These are phyloP conservation scores for Microdochium nivale DNA, from an alignment of 2,329 filamentous ascomycete genomes.

Conservation along the genomic window DNA sequence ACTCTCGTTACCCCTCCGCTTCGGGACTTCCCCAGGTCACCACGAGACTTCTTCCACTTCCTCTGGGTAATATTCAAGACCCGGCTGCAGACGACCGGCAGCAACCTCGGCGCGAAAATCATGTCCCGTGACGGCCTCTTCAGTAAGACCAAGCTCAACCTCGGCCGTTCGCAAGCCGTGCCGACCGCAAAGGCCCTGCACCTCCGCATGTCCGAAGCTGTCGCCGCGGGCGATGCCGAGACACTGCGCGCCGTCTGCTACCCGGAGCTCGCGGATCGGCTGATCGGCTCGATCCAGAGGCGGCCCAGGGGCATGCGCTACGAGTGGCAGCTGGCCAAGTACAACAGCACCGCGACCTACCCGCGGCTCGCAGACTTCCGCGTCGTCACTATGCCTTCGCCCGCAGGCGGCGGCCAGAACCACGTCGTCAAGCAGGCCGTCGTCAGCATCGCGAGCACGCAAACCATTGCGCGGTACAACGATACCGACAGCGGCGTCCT, in stretches of 20 bases:
- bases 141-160: constrained; percentile 32
- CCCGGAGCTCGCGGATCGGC: constrained; percentile 38
- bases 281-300: constrained; percentile 43
- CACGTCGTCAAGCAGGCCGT: constrained; percentile 46
- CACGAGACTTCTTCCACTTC: constrained; percentile 13
- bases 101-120: constrained; percentile 29
- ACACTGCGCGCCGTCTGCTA: constrained; percentile 46
- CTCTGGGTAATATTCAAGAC: constrained; percentile 18
- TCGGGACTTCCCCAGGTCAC: constrained; percentile 15
- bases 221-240: constrained; percentile 47
- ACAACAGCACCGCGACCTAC: constrained; percentile 30
- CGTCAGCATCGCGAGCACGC: constrained; percentile 49
- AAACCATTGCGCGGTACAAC: constrained; percentile 39
- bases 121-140: constrained; percentile 31
- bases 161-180: constrained; percentile 30
- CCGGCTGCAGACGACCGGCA: constrained; percentile 23
- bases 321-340: constrained; percentile 46
- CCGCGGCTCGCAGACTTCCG: constrained; percentile 48
- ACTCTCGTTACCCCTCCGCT: constrained; percentile 19
- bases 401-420: constrained; percentile 23
- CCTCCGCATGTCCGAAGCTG: constrained; percentile 49
- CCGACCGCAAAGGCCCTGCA: constrained; percentile 52
- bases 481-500: constrained; percentile 22
- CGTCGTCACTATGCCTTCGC: constrained; percentile 34
- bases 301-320: constrained; percentile 36